phyloP scores from a whole-genome alignment of 768 basidiomycete species.

The Lyophyllum decastes region DNA sequence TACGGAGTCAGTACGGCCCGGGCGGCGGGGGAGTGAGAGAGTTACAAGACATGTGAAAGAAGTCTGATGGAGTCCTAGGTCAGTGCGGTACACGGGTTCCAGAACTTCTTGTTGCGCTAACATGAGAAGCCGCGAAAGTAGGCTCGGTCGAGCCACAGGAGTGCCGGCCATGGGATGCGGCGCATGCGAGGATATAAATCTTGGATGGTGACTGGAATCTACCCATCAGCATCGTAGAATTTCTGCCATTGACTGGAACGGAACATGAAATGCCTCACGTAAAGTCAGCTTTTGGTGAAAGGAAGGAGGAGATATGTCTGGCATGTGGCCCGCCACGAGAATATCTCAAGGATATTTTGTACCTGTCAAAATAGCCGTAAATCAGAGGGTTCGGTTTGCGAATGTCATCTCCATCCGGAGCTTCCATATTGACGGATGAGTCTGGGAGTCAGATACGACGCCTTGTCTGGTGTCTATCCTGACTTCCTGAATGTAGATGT shows the following conservation, averaged over 20 bases:
- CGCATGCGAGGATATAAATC: not conserved
- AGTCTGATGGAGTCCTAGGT: not conserved
- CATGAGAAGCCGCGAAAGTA: not conserved
- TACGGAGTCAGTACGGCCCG: slow-evolving; percentile 1
- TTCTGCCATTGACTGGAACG: not conserved
- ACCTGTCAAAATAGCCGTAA: not conserved
- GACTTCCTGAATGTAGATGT: too few species aligned
- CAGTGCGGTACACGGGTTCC: not conserved
- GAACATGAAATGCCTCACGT: not conserved
- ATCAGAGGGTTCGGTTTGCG: not conserved
- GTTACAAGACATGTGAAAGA: not conserved
- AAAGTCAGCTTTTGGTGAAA: not conserved
- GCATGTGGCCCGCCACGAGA: not conserved
- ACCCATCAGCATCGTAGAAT: not conserved
- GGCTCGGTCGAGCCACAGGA: not conserved
- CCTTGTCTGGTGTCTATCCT: not conserved
- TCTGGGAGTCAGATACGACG: not conserved
- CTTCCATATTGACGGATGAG: not conserved
- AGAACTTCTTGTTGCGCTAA: not conserved
- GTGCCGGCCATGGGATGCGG: not conserved
- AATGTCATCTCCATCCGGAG: not conserved
- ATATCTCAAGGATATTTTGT: not conserved
- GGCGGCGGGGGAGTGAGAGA: not conserved
- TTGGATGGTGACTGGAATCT: not conserved
- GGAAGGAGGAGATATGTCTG: not conserved